Evolutionary conservation across 202 grass and related monocot genomes (phyloP).

Genomic region (Elaeis oleifera): DNA sequence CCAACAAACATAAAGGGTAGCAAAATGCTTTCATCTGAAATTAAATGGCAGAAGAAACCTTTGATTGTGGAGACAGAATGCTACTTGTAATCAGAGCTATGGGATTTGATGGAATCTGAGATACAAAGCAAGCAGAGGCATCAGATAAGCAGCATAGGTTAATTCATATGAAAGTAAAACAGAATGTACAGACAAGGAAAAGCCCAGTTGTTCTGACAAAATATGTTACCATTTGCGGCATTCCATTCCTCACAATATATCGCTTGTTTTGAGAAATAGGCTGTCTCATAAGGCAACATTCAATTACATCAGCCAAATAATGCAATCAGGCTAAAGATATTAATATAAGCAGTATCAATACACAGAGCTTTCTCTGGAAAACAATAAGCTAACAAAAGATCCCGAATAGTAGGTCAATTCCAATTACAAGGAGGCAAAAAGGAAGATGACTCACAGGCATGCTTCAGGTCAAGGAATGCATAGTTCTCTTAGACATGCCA

Average conservation of each 20-base stretch:
- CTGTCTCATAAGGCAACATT: constrained; percentile 33
- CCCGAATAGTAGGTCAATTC: too few relatives aligned
- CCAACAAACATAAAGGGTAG: not conserved
- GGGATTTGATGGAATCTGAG: constrained; percentile 70
- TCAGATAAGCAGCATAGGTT: constrained; percentile 12
- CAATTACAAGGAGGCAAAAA: too few relatives aligned
- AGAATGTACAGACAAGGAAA: not conserved
- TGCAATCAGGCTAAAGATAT: not conserved
- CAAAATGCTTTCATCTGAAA: not conserved
- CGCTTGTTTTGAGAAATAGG: constrained; percentile 85
- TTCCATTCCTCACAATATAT: constrained; percentile 81
- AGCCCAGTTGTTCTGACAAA: constrained; percentile 1
- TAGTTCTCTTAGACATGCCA: too few relatives aligned
- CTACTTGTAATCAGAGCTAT: constrained; percentile 65
- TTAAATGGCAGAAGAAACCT: constrained; percentile 36
- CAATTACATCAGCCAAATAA: constrained; percentile 15
- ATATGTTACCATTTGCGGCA: constrained; percentile 57
- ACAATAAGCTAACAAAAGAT: too few relatives aligned
- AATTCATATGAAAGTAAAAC: not conserved
- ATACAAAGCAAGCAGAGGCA: constrained; percentile 12
- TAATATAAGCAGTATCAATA: too few relatives aligned
- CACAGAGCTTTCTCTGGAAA: too few relatives aligned
- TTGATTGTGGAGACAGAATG: constrained; percentile 78
- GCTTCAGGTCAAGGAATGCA: too few relatives aligned
- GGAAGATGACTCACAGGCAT: too few relatives aligned